These are phyloP conservation scores for Saccharomycopsis guyanensis DNA, from an alignment of 805 yeast genomes.

Conservation along the genomic window DNA sequence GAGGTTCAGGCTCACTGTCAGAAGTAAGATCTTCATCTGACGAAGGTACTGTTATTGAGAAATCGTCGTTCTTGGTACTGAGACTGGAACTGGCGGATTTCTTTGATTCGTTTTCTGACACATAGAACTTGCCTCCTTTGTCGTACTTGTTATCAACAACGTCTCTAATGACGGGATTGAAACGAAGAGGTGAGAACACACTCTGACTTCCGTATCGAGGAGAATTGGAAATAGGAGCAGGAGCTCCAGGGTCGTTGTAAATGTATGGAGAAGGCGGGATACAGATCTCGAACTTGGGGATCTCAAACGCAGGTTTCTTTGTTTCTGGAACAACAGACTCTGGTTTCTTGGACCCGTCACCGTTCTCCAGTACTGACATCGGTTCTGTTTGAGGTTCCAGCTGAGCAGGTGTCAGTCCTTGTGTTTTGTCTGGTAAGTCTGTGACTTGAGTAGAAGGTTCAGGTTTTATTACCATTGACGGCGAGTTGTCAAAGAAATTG, in stretches of 20 bases:
- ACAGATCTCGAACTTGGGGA: constrained; percentile 54
- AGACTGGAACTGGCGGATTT: background rate
- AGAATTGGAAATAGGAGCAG: constrained; percentile 55
- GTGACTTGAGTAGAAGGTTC: background rate
- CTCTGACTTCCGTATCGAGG: constrained; percentile 37
- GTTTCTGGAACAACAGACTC: background rate
- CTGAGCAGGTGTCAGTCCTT: background rate
- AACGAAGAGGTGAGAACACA: constrained; percentile 73
- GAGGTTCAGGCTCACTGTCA: constrained; percentile 19
- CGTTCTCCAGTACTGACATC: background rate
- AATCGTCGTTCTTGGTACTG: constrained; percentile 20
- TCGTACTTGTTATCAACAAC: constrained; percentile 81
- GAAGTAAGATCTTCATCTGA: constrained; percentile 24
- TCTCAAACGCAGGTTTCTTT: constrained; percentile 42
- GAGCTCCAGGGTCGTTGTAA: constrained; percentile 80
- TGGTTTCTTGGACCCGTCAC: constrained; percentile 4
- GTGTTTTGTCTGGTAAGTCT: background rate
- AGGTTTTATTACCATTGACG: background rate
- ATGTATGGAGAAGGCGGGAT: constrained; percentile 40
- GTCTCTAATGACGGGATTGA: constrained; percentile 70
- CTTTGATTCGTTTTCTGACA: constrained; percentile 24
- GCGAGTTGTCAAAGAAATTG: constrained; percentile 24
- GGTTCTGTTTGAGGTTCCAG: constrained; percentile 16
- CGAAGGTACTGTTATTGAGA: constrained; percentile 23
- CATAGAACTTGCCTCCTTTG: constrained; percentile 85